Conservation (phyloP, 441 rosid genomes). For the Corymbia calophylla region DNA sequence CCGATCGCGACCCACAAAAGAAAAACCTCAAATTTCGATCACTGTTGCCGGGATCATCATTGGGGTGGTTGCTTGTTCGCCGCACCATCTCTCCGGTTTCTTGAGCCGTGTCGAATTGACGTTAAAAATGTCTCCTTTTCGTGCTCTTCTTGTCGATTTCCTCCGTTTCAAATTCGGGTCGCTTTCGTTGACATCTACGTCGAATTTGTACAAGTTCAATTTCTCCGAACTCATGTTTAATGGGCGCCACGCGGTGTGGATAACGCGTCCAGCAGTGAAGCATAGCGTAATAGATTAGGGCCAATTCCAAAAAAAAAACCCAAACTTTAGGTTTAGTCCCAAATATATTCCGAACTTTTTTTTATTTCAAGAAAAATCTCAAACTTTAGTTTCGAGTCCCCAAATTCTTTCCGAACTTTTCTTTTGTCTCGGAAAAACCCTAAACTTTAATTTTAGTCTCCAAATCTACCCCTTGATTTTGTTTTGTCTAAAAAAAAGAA, state of each 20-base stretch:
- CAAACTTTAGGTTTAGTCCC: too few species aligned
- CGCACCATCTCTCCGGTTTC: neutral
- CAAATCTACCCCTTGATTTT: too few species aligned
- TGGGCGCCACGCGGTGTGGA: neutral
- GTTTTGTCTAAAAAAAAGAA: too few species aligned
- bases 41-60: accelerated
- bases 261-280: neutral
- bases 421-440: too few species aligned
- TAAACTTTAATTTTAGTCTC: too few species aligned
- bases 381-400: too few species aligned
- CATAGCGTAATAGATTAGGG: too few species aligned
- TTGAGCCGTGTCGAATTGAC: neutral
- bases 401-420: too few species aligned
- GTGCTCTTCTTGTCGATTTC: neutral
- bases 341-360: too few species aligned
- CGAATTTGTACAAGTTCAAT: neutral
- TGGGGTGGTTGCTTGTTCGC: neutral
- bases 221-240: neutral
- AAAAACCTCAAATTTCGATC: neutral
- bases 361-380: too few species aligned
- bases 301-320: too few species aligned
- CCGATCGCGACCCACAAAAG: neutral
- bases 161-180: neutral
- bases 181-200: neutral
- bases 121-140: neutral